These are phyloP conservation scores for Syncephalastrum monosporum DNA, from an alignment of 371 early-diverging fungal genomes.

Conservation along the genomic window DNA sequence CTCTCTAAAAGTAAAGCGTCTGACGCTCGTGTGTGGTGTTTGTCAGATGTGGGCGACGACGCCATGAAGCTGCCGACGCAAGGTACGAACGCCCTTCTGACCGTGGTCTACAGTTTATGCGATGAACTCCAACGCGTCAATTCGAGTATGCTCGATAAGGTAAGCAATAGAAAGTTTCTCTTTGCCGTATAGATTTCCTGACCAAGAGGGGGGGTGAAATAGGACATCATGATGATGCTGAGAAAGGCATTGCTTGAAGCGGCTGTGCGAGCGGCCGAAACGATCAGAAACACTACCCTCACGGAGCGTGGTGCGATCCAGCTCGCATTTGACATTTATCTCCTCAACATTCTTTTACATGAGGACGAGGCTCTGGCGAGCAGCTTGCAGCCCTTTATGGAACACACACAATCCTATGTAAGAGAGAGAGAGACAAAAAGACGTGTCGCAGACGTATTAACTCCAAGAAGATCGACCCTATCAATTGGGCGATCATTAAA, in stretches of 20 bases:
- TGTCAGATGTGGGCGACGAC: slow-evolving; percentile 18
- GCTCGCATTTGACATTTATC: slow-evolving; percentile 52
- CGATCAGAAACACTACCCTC: slow-evolving; percentile 5
- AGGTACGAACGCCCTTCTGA: slow-evolving; percentile 39
- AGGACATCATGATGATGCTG: too few species aligned
- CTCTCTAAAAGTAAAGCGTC: too few species aligned
- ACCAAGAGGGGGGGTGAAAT: too few species aligned
- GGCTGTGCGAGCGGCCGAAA: too few species aligned
- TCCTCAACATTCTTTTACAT: slow-evolving; percentile 36
- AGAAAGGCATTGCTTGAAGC: too few species aligned
- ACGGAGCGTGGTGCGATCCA: slow-evolving; percentile 57
- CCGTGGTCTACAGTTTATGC: slow-evolving; percentile 40
- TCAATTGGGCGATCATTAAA: slow-evolving; percentile 54
- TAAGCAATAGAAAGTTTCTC: slow-evolving; percentile 4
- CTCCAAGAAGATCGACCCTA: slow-evolving; percentile 51
- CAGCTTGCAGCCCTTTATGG: slow-evolving; percentile 14
- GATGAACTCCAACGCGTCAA: slow-evolving; percentile 51
- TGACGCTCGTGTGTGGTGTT: too few species aligned
- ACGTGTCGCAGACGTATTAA: neutral
- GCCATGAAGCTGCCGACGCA: slow-evolving; percentile 44
- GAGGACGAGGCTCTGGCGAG: slow-evolving; percentile 8
- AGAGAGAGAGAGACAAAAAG: neutral
- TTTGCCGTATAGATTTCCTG: too few species aligned
- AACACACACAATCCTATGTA: slow-evolving; percentile 24
- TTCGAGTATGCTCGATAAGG: slow-evolving; percentile 38